Evolutionary conservation across 257 asterid species (phyloP), one percentile per base, ranked within the genome.

Genomic region (Solanum habrochaites): DNA sequence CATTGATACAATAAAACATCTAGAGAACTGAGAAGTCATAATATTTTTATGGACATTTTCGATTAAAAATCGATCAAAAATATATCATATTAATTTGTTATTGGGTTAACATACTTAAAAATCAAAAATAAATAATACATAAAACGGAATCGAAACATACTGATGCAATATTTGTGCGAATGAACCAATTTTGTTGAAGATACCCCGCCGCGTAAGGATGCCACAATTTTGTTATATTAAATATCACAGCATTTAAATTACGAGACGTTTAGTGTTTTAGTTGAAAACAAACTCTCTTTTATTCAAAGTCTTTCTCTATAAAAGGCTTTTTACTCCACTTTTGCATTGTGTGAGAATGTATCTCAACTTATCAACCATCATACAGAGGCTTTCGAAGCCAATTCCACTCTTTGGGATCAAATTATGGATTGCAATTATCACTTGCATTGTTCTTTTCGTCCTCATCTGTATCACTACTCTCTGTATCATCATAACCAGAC

Each of bases 361-460:
- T 8, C 67, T 85, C 66, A 11, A 56, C 27, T n/a, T 47, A 8
- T 35, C 94, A 18, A 45, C 88, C 13, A 78, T 92, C 45, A 82
- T 29, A 64, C 85, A 83, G 42, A 86, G 88, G 15, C 91, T 93
- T 84, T 86, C 88, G 12, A 49, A 84, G 60, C 92, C 89, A 72
- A 90, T 90, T 75, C 25, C 90, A 23, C 43, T 91, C 69, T 88
- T 90, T 40, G 91, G 93, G 15, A 27, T 90, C 89, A 90, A 90
- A 87, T 52, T 93, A 90, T 92, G 92, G 93, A 60, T 87, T 88
- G 83, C 80, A 70, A 77, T 90, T 85, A 3, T 85, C 35, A 83
- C 90, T 39, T 89, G 88, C 93, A 23, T 64, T 32, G 72, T 60
- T 64, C 18, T 89, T 25, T 78, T 78, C n/a, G 14, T 62, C 85